A percentile compares a stretch with the other conserved stretches of the same genome.
Evolutionary conservation across 2,329 filamentous ascomycete species (phyloP).

Genomic region (Colletotrichum sp.): DNA sequence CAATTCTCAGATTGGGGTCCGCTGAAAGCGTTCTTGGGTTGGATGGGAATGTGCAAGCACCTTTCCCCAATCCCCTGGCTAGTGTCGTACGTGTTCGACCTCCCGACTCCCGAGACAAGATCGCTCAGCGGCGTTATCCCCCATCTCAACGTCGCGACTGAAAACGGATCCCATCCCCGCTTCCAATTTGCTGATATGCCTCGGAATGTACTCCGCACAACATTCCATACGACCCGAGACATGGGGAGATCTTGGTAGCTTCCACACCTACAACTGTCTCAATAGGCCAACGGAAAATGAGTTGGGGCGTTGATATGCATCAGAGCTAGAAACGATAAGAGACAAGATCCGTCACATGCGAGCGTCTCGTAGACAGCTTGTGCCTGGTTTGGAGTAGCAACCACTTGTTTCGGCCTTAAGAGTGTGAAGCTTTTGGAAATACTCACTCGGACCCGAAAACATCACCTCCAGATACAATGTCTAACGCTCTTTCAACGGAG

Average conservation of each 20-base stretch:
- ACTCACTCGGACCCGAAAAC: not conserved
- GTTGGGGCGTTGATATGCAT: fast-evolving
- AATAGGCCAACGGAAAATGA: not conserved
- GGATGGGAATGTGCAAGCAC: not conserved
- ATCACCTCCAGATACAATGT: not conserved
- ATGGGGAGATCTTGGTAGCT: not conserved
- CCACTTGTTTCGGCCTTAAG: not conserved
- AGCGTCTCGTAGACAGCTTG: not conserved
- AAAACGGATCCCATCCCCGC: fast-evolving
- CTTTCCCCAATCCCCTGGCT: not conserved
- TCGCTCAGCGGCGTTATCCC: not conserved
- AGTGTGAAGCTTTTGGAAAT: not conserved
- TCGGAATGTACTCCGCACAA: not conserved
- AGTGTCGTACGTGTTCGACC: not conserved
- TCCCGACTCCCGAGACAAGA: not conserved
- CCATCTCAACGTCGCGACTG: not conserved
- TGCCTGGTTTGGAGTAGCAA: not conserved
- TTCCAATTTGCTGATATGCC: fast-evolving
- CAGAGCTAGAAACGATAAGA: no score
- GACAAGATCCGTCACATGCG: not conserved
- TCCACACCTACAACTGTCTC: not conserved
- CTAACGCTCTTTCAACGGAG: not conserved
- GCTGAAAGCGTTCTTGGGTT: not conserved
- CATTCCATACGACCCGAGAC: not conserved
- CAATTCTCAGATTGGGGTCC: not conserved